Base-by-base conservation (phyloP, 2,329 filamentous ascomycete species). In the Fusarium incarnatum region DNA sequence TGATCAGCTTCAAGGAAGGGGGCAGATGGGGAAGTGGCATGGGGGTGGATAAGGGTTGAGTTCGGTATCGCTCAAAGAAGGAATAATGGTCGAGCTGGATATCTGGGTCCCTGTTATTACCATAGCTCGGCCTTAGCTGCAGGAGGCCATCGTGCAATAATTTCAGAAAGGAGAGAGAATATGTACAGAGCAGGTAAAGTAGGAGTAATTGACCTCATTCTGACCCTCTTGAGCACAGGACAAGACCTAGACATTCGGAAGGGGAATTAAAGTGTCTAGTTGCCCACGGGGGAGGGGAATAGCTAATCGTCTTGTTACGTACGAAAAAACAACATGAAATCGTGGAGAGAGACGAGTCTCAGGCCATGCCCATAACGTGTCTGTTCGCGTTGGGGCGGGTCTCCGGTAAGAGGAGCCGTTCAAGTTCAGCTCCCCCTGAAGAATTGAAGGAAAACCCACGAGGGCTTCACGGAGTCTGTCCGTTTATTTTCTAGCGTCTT, bases 401-500 rank as follows among this genome's bases (percentile, higher is more conserved):
- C 32, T 40, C 32, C 48, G 23, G 48, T 52, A 52, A 27, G 48
- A 52, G 48, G 32, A 52, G 48, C 48, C 48, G 48, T 23, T 44
- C 16, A 25, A 15, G 22, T 18, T 25, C 48, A 52, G 32, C 28
- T 30, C 12, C 28, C 28, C 28, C n/a, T 32, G 30, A 49, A 25
- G 32, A 40, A 34, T 34, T 52, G 48, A 40, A 20, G 11, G 20
- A 18, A 30, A 23, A 44, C 41, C 41, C 41, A 23, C 20, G 41
- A 44, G 41, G 41, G 41, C 41, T 46, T 46, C 32, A 41, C 65
- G 48, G 64, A 68, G 60, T 20, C 30, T 45, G 42, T 63, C 67
- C 61, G 62, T 70, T 70, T 70, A 27, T 47, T 28, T 57, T 62
- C 54, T 70, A 71, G 67, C 67, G 67, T 27, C 41, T n/a, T 40